phyloP scores from a whole-genome alignment of 768 basidiomycete genomes.

The Nidularia sp. region DNA sequence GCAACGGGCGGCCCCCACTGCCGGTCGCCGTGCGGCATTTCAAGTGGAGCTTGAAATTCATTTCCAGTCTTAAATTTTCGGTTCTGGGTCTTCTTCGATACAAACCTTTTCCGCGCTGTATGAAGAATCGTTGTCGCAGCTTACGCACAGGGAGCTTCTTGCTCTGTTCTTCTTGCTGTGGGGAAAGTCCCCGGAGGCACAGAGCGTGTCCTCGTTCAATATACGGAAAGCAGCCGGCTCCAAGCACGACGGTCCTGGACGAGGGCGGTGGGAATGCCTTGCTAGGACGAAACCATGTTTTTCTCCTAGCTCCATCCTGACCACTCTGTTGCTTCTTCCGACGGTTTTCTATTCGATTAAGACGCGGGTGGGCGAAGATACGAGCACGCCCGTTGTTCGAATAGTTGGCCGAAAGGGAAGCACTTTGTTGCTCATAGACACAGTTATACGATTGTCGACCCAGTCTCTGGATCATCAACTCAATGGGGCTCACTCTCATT shows the following conservation, averaged over 20 bases:
- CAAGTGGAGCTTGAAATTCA: constrained; percentile 17
- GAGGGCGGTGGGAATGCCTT: constrained; percentile 49
- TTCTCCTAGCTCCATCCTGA: constrained; percentile 39
- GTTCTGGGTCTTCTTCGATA: background rate
- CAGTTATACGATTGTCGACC: constrained; percentile 80
- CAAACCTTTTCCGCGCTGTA: constrained; percentile 38
- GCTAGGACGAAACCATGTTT: constrained; percentile 15
- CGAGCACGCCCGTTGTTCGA: constrained; percentile 57
- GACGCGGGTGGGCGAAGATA: constrained; percentile 69
- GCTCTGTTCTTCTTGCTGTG: constrained; percentile 61
- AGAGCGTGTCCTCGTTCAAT: constrained; percentile 56
- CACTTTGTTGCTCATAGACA: constrained; percentile 78
- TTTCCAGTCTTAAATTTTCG: constrained; percentile 5
- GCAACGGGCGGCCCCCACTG: background rate
- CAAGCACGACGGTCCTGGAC: constrained; percentile 64
- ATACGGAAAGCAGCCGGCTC: constrained; percentile 71
- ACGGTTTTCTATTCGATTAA: constrained; percentile 29
- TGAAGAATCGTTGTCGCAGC: constrained; percentile 87
- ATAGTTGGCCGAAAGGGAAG: constrained; percentile 27
- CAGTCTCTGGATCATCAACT: constrained; percentile 52
- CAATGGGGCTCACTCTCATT: constrained; percentile 91
- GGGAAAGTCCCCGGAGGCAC: constrained; percentile 94
- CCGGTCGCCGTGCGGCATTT: constrained; percentile 7
- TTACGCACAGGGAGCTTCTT: constrained; percentile 57
- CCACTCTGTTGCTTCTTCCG: constrained; percentile 52